These are phyloP conservation scores for Juncus inflexus DNA, from an alignment of 176 grass and related monocot species.

Conservation along the genomic window DNA sequence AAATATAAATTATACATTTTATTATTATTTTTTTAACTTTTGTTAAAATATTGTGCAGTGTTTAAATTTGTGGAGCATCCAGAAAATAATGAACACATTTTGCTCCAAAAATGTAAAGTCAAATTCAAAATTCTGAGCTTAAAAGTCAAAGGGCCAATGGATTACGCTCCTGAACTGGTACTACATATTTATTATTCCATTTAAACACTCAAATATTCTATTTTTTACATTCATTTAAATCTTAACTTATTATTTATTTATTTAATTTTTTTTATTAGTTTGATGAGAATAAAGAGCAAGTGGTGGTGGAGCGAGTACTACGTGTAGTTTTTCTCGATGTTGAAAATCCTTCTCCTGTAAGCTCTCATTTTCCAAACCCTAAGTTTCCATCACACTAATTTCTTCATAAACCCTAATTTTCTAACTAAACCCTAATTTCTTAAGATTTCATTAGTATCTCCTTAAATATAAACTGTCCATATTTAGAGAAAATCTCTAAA, in stretches of 20 bases:
- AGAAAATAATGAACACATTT: constrained; percentile 85
- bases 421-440: background rate
- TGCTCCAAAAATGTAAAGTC: constrained; percentile 76
- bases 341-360: constrained; percentile 59
- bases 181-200: background rate
- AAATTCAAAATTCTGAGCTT: constrained; percentile 99
- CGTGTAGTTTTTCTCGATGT: constrained; percentile 83
- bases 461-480: no score
- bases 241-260: background rate
- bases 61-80: constrained; percentile 99
- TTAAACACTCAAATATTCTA: no score
- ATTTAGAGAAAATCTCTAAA: no score
- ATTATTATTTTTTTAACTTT: background rate
- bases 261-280: constrained; percentile 40
- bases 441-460: no score
- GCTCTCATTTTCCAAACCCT: constrained; percentile 13
- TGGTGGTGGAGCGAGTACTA: constrained; percentile 77
- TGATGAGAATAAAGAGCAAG: constrained; percentile 93
- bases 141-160: constrained; percentile 95
- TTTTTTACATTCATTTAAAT: no score
- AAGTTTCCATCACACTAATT: no score
- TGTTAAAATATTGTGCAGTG: constrained; percentile 34
- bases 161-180: constrained; percentile 93
- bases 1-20: constrained; percentile 11
- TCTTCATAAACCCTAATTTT: background rate